Percentiles rank a stretch among this genome's conserved stretches.
Conservation (phyloP, 2,329 filamentous ascomycete species). For the Coniochaeta sp. region DNA sequence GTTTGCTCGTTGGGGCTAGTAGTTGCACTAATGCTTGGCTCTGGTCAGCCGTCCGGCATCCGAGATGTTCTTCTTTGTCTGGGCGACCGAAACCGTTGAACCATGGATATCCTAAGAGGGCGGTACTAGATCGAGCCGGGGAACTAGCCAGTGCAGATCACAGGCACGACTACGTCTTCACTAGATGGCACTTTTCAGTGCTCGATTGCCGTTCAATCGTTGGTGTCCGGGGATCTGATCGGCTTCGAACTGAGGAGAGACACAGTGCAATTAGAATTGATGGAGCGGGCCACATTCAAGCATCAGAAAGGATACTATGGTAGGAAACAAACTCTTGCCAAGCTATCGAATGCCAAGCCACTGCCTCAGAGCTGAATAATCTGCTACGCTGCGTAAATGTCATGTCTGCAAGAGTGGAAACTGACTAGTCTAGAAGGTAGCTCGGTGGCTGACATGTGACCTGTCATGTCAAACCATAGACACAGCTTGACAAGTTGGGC, state of each 20-base stretch:
- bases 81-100: neutral
- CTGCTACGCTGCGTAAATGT: too few relatives aligned
- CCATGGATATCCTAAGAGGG: neutral
- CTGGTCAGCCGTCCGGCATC: neutral
- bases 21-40: neutral
- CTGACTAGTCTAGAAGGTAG: too few relatives aligned
- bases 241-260: too few relatives aligned
- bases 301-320: too few relatives aligned
- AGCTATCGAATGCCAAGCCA: neutral
- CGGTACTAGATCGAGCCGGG: neutral
- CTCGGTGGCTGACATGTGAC: neutral
- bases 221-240: neutral
- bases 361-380: neutral
- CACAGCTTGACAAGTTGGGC: neutral
- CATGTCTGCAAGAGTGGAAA: neutral
- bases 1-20: neutral
- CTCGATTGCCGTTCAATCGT: neutral
- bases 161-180: neutral
- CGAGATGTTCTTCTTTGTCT: neutral
- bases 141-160: neutral
- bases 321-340: too few relatives aligned
- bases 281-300: too few relatives aligned
- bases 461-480: neutral
- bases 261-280: too few relatives aligned
- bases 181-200: neutral